These are phyloP conservation scores for Fusarium luffae DNA, from an alignment of 2,329 filamentous ascomycete genomes.

Conservation along the genomic window DNA sequence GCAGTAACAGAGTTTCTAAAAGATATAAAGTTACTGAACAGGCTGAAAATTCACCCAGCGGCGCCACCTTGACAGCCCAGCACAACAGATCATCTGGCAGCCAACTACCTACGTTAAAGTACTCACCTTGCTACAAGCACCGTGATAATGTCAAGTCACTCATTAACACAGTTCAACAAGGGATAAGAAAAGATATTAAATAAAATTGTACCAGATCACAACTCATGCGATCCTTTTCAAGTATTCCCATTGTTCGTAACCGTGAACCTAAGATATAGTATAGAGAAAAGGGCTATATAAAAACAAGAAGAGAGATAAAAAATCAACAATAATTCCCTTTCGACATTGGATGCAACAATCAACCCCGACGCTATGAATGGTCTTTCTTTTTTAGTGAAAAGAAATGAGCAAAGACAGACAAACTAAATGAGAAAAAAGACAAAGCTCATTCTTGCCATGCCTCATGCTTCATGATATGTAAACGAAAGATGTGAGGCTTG, in stretches of 20 bases:
- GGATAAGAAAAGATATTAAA: neutral
- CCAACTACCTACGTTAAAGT: neutral
- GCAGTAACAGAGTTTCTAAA: neutral
- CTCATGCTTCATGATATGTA: conserved; percentile 33
- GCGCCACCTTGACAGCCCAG: too few species aligned
- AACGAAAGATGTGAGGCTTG: conserved; percentile 21
- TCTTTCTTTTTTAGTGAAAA: conserved; percentile 33
- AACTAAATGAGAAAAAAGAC: conserved; percentile 19
- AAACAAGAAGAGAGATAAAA: conserved; percentile 18
- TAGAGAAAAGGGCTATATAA: conserved; percentile 26
- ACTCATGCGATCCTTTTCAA: conserved; percentile 31
- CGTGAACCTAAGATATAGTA: conserved; percentile 36
- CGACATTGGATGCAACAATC: conserved; percentile 33
- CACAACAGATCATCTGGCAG: too few species aligned
- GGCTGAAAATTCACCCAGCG: too few species aligned
- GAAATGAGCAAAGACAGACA: conserved; percentile 21
- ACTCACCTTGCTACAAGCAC: neutral
- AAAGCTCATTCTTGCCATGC: conserved; percentile 31
- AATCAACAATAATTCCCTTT: conserved; percentile 18
- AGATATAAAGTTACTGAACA: too few species aligned
- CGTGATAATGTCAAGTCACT: neutral
- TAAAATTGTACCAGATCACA: conserved; percentile 8
- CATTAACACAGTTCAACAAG: too few species aligned
- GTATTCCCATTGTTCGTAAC: conserved; percentile 38
- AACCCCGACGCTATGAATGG: conserved; percentile 45